These are phyloP conservation scores for Blastomyces emzantsi DNA, from an alignment of 2,329 filamentous ascomycete genomes.

Conservation along the genomic window DNA sequence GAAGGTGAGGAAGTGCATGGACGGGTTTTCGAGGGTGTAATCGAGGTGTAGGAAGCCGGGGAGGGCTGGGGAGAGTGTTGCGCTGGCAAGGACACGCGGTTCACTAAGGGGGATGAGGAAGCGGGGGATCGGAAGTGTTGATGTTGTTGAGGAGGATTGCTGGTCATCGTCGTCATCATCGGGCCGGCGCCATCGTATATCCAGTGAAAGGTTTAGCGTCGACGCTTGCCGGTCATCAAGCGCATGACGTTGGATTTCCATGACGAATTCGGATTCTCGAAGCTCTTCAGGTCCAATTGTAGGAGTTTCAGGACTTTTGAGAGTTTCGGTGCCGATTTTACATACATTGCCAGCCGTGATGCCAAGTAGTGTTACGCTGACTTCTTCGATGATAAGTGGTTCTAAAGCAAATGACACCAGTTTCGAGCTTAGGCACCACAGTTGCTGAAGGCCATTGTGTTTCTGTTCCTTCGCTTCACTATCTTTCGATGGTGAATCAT, in stretches of 20 bases:
- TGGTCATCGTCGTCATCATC: constrained; percentile 22
- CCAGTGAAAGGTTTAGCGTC: constrained; percentile 63
- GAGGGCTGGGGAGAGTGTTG: constrained; percentile 27
- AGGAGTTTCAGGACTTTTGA: constrained; percentile 23
- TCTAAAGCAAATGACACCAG: constrained; percentile 67
- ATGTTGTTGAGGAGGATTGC: constrained; percentile 33
- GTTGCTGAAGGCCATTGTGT: constrained; percentile 60
- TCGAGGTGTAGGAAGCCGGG: constrained; percentile 40
- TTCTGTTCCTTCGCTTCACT: constrained; percentile 25
- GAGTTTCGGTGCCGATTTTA: constrained; percentile 30
- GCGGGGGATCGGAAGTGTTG: constrained; percentile 65
- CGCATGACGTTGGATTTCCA: constrained; percentile 64
- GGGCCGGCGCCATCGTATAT: constrained; percentile 66
- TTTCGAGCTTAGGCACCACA: constrained; percentile 66
- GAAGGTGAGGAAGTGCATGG: constrained; percentile 89
- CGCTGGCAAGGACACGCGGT: constrained; percentile 64
- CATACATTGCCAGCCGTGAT: constrained; percentile 56
- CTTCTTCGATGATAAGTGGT: constrained; percentile 51
- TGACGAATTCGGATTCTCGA: constrained; percentile 61
- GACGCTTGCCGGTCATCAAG: constrained; percentile 75
- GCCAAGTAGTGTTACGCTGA: constrained; percentile 54
- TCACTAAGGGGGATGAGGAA: constrained; percentile 75
- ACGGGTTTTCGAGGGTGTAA: constrained; percentile 85
- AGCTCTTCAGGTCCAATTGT: constrained; percentile 58
- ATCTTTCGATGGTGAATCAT: constrained; percentile 32